A percentile compares a stretch with the other conserved stretches of the same genome.
These are phyloP conservation scores for Fusarium sp. DNA, from an alignment of 2,329 filamentous ascomycete genomes.

Conservation along the genomic window DNA sequence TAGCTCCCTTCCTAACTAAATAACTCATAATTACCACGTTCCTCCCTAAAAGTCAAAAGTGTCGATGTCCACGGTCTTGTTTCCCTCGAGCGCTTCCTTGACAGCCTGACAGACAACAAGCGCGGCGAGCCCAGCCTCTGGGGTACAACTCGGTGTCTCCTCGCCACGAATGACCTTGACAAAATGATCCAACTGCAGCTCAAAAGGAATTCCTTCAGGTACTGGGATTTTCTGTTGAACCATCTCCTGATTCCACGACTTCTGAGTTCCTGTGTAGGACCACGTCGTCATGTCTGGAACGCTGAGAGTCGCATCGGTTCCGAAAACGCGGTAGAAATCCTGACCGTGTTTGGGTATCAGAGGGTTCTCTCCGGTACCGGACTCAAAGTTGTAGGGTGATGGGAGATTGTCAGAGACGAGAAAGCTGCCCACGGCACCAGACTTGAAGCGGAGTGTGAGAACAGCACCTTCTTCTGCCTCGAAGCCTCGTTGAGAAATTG, in stretches of 20 bases:
- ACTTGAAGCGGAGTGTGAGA: conserved; percentile 63
- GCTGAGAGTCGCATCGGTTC: conserved; percentile 61
- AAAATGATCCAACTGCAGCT: conserved; percentile 64
- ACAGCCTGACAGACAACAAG: conserved; percentile 65
- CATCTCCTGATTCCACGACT: conserved; percentile 57
- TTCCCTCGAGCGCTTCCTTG: conserved; percentile 54
- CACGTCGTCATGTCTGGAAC: conserved; percentile 65
- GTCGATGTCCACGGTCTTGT: conserved; percentile 40
- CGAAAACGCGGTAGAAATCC: conserved; percentile 67
- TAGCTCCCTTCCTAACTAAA: not conserved
- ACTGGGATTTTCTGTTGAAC: conserved; percentile 43
- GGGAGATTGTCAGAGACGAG: conserved; percentile 64
- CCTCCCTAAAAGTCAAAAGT: conserved; percentile 12
- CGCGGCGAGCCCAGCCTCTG: conserved; percentile 61
- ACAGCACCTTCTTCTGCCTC: conserved; percentile 68
- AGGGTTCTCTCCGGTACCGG: conserved; percentile 69
- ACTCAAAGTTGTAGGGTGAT: conserved; percentile 66
- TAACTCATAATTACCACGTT: too few relatives aligned
- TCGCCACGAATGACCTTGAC: conserved; percentile 58
- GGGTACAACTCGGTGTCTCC: conserved; percentile 59
- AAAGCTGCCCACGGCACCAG: conserved; percentile 67
- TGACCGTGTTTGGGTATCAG: conserved; percentile 56
- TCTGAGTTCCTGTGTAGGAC: conserved; percentile 55
- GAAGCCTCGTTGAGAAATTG: conserved; percentile 55
- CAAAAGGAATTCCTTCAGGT: conserved; percentile 55